Evolutionary conservation across 768 basidiomycete species (phyloP), one percentile per base, ranked within the genome.

Genomic region (Clitopilus passeckerianus): DNA sequence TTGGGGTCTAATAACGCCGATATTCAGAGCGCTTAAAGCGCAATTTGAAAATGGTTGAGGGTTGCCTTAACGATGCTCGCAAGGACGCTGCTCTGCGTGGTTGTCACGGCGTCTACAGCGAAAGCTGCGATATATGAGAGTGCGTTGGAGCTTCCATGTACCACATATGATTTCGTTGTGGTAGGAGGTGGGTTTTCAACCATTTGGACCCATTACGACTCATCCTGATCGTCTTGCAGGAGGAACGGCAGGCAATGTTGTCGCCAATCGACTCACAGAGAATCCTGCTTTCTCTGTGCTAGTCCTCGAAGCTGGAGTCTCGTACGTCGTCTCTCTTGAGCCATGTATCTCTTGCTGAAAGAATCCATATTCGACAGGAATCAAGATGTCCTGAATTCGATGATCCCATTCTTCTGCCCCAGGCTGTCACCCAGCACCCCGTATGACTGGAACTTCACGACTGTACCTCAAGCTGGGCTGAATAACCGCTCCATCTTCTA

Each of bases 361-460:
- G 14, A 24, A 16, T 6, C 10, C n/a, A 4, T 12, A 5, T 30
- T 20, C 18, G 34, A 6, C 15, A 66, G 60, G 6, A 54, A 66
- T 46, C 53, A 37, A 37, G 59, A 50, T 18, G 63, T 63, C 12
- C 43, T 63, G 14, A 53, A 61, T 10, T 57, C 57, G 5, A 53
- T 53, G 34, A 50, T 66, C 34, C 65, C 63, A 1, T 57, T 64
- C 12, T 59, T 63, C 50, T 64, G 54, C 30, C 18, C 59, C 23
- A 30, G 41, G 5, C 53, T 63, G 1, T 35, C 53, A 8, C 58
- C 59, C 1, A 43, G 43, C 15, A 63, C 66, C 7, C 56, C 37
- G 12, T 65, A 61, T 57, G 66, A 70, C 53, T 71, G 70, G 70
- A 71, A 71, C 43, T 70, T 57, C 59, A 70, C 70, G 5, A 68